phyloP scores from a whole-genome alignment of 2,329 filamentous ascomycete species.

The Phaeoacremonium minimum region DNA sequence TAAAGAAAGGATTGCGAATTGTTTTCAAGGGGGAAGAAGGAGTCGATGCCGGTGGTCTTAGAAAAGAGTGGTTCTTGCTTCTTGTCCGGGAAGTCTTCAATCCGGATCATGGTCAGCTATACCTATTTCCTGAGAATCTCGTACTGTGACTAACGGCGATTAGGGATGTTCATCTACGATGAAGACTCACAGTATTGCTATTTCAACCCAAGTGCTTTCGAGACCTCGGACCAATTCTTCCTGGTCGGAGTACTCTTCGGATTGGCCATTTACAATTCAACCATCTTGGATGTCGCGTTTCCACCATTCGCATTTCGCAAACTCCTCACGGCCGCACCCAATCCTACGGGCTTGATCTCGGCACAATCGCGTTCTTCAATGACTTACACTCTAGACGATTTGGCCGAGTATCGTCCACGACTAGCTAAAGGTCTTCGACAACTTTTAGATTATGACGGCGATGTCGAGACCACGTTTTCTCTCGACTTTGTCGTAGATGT shows the following conservation, averaged over 20 bases:
- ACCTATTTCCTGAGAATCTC: no score
- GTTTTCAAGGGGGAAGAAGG: constrained; percentile 87
- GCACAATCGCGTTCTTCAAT: constrained; percentile 57
- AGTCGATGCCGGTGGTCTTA: constrained; percentile 81
- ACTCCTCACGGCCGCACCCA: constrained; percentile 72
- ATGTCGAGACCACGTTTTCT: constrained; percentile 76
- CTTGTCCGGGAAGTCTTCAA: constrained; percentile 88
- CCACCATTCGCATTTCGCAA: constrained; percentile 90
- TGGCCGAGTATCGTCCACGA: constrained; percentile 75
- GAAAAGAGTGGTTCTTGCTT: constrained; percentile 93
- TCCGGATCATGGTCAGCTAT: constrained; percentile 71
- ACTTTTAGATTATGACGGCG: constrained; percentile 77
- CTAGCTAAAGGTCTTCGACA: constrained; percentile 72
- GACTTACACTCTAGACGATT: constrained; percentile 73
- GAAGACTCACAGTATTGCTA: constrained; percentile 89
- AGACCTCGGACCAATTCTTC: constrained; percentile 89
- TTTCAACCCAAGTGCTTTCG: constrained; percentile 86
- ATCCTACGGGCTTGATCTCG: constrained; percentile 46
- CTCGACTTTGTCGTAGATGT: constrained; percentile 76
- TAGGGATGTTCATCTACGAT: constrained; percentile 89
- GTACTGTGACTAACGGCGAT: no score
- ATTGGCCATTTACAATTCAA: constrained; percentile 91
- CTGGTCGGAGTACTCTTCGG: constrained; percentile 84
- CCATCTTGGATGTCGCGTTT: constrained; percentile 82
- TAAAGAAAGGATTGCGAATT: constrained; percentile 86